A percentile compares a stretch with the other conserved stretches of the same genome.
These are phyloP conservation scores for Graphilbum fragrans DNA, from an alignment of 2,329 filamentous ascomycete species.

Conservation along the genomic window DNA sequence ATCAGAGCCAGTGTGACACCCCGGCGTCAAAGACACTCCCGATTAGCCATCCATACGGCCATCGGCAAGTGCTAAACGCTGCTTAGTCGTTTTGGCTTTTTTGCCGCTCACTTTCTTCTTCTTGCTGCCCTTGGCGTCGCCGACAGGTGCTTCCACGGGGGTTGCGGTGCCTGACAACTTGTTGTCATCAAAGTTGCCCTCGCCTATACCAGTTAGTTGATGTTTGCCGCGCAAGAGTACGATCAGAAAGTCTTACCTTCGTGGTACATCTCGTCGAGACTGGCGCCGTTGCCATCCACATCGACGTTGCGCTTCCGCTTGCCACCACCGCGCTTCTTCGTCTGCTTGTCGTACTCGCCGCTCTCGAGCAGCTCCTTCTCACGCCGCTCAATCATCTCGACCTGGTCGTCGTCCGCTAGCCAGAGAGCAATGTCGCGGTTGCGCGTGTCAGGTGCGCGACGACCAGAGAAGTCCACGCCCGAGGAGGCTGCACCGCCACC, in stretches of 20 bases:
- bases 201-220: conserved; percentile 47
- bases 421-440: conserved; percentile 98
- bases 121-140: conserved; percentile 40
- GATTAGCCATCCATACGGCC: conserved; percentile 30
- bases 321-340: conserved; percentile 44
- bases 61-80: conserved; percentile 56
- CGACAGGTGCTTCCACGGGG: conserved; percentile 36
- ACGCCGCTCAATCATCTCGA: conserved; percentile 82
- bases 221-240: background rate
- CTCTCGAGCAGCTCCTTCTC: conserved; percentile 76
- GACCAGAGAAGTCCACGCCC: conserved; percentile 89
- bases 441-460: conserved; percentile 74
- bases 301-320: conserved; percentile 37
- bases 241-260: conserved; percentile 58
- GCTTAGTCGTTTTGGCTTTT: conserved; percentile 57
- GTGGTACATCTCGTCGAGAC: conserved; percentile 96
- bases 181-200: conserved; percentile 84
- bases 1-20: background rate
- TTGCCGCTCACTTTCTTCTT: conserved; percentile 40
- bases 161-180: conserved; percentile 82
- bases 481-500: conserved; percentile 47
- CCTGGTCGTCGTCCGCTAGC: conserved; percentile 95
- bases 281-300: conserved; percentile 35
- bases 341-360: conserved; percentile 50
- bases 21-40: background rate